Evolutionary conservation across 2,329 filamentous ascomycete species (phyloP).

Genomic region (Aspergillus aculeatus): DNA sequence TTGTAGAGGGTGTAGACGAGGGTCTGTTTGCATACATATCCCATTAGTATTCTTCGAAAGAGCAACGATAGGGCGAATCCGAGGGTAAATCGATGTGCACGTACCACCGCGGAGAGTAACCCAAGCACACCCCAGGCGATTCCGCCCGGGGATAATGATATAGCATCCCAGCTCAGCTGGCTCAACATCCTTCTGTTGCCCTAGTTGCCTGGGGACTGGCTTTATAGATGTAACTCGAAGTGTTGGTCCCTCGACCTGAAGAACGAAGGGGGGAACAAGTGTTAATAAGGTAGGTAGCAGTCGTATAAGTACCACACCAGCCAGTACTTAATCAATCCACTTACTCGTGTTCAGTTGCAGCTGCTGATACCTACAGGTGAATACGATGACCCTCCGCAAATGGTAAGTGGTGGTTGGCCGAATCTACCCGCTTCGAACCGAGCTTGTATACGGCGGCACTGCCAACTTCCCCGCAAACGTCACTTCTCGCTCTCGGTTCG

Average conservation of each 20-base stretch:
- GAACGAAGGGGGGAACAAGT: too few relatives aligned
- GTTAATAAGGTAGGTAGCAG: too few relatives aligned
- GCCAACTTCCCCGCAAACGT: not conserved
- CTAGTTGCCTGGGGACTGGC: not conserved
- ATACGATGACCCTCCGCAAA: too few relatives aligned
- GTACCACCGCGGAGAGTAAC: conserved; percentile 4
- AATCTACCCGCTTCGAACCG: conserved; percentile 1
- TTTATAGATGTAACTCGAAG: too few relatives aligned
- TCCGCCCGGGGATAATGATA: conserved; percentile 1
- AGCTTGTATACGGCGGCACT: not conserved
- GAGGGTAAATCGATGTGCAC: not conserved
- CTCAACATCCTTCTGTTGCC: conserved; percentile 1
- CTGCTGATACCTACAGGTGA: too few relatives aligned
- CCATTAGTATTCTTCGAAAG: too few relatives aligned
- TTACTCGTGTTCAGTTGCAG: too few relatives aligned
- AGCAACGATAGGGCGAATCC: not conserved
- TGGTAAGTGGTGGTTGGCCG: not conserved
- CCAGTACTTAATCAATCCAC: too few relatives aligned
- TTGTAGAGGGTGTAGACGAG: conserved; percentile 32
- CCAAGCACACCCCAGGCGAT: not conserved
- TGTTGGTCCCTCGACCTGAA: too few relatives aligned
- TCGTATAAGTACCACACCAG: too few relatives aligned
- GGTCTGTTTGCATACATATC: not conserved
- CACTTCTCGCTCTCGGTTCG: not conserved
- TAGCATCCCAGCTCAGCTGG: conserved; percentile 7